Evolutionary conservation across 2,329 filamentous ascomycete genomes (phyloP), one percentile per base, ranked within the genome.

Genomic region (Venturia pyrina): DNA sequence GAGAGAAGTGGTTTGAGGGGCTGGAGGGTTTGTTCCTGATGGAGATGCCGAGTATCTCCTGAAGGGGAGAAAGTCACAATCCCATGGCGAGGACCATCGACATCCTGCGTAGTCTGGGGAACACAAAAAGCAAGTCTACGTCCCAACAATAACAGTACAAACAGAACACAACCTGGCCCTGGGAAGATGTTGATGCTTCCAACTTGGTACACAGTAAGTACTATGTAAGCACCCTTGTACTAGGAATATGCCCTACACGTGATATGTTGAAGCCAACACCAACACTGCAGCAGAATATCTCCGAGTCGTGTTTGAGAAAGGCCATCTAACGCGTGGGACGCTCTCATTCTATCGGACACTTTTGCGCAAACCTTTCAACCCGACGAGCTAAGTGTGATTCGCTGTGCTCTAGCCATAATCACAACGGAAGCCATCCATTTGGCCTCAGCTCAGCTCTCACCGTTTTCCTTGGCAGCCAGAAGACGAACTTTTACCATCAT

Each of bases 1-100:
- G 15, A 17, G 53, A 59, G 53, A 24, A 37, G 53, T 59, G 28
- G 53, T 34, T 59, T 32, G 37, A 32, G 53, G 53, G 28, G 37
- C 34, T 56, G 50, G 53, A 57, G 3, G 3, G 37, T 37, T 5
- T n/a, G 53, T 37, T 19, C 5, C 7, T 19, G 53, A 11, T 37
- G 15, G 28, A 57, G 53, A 57, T 57, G 53, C 53, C 53, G 53
- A 59, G 15, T n/a, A 59, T 59, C n/a, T 59, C 53, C 53, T 40
- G 50, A 19, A 34, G 50, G 50, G 32, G 11, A 32, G 11, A 13
- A 13, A 4, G 6, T 34, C 24, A 57, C 50, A 57, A 19, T 19
- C 15, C 11, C 28, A 57, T 57, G 13, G 5, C 28, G 24, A 37
- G 28, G 28, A 19, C 28, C 8, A 28, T n/a, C n/a, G n/a, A n/a